Evolutionary conservation across 148 eudicot species (phyloP), one percentile per base, ranked within the genome.

Genomic region (Heliamphora exappendiculata): DNA sequence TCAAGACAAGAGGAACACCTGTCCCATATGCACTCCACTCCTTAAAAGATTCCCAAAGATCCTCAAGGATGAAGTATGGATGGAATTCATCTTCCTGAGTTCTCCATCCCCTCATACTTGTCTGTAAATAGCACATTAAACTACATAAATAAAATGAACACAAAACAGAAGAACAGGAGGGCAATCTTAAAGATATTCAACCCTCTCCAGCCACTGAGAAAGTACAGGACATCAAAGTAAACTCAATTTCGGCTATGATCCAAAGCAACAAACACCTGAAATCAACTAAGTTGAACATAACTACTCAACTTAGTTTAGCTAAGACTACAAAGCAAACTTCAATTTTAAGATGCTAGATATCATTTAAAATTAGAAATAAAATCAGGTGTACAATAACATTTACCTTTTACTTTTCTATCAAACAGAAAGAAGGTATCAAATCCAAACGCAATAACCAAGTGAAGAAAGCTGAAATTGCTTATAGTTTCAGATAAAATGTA

Each of bases 11-110:
- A 37, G 98, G 98, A 64, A 94, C 98, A 81, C 98, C 97, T 28
- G 89, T 97, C 53, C 98, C 97, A 70, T 94, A 94, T 2, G 91
- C 96, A 86, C 98, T 94, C 97, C 98, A 90, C 84, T 92, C 98
- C 77, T 86, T 87, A 66, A 90, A 90, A n/a, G 97, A 89, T 55
- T 94, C 98, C 98, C 98, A 94, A 4, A 94, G 88, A 83, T 94
- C 97, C 37, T 88, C 93, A 68, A 94, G 97, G 78, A 92, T 71
- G 80, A 94, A 94, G 85, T 85, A 90, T 10, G 95, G 87, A 47
- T 80, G 89, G 75, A 76, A 79, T 67, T 87, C 86, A 22, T 76
- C 83, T 69, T 83, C 89, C 73, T 68, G 78, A 78, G 78, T 81
- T 78, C 81, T 86, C 96, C 81, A 86, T 33, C 81, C 84, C 69